Base-by-base conservation (phyloP, 2,329 filamentous ascomycete genomes). In the Apiospora arundinis region DNA sequence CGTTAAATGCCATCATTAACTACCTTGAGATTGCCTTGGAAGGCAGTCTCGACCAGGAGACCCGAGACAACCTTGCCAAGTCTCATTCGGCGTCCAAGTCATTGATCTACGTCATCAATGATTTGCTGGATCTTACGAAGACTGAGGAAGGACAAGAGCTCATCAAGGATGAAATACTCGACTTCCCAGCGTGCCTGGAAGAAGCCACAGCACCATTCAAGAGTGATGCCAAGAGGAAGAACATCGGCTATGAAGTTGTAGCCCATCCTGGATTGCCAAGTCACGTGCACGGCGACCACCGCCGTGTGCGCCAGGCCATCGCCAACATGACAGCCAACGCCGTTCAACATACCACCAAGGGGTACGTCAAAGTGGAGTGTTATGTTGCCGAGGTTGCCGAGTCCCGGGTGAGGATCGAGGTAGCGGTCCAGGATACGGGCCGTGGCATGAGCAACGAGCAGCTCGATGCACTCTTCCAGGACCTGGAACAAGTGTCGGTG, bases 61-160 rank as follows among this genome's bases (percentile, higher is more conserved):
- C 93, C 0, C 87, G 95, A 25, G 95, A 97, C 6, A 97, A 96
- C 72, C 84, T 97, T 7, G 88, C 92, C 0, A 92, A 91, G 75
- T 97, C 95, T 0, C 93, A 97, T 78, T 97, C 94, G 0, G 95
- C 95, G 4, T 97, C 95, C 0, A 97, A 97, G 78, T 97, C 94
- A 0, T 84, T 97, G 37, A 95, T 97, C 5, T 97, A 97, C 78
- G 94, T 97, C 12, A 97, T 97, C 82, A 97, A 97, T 74, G 95
- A 97, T 79, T 85, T 97, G 1, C 85, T 97, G 0, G 95, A 97
- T 78, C 84, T 97, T 42, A 97, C 95, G 0, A 96, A 97, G 78
- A 92, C 93, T 0, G 95, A 97, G 79, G 92, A 95, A 79, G 94
- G 95, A 0, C 91, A 92, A 67, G 88, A 91, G 1, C 82, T 97